A percentile compares a stretch with the other conserved stretches of the same genome.
phyloP scores from a whole-genome alignment of 2,329 filamentous ascomycete species.

The Colletotrichum musicola region DNA sequence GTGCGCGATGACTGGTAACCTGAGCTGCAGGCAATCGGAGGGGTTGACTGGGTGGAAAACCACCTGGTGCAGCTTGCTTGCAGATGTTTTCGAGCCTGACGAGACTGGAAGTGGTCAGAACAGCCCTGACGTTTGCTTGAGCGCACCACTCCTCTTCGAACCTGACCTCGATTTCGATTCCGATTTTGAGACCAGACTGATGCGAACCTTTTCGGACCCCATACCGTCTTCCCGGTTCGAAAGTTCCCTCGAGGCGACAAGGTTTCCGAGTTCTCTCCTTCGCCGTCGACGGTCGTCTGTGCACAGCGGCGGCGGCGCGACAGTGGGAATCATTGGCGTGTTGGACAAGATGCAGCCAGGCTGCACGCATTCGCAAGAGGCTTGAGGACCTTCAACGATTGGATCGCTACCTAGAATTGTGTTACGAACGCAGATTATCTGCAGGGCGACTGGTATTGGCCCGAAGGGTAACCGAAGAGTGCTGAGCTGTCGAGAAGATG shows the following conservation, averaged over 20 bases:
- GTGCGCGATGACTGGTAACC: background rate
- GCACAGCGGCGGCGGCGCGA: background rate
- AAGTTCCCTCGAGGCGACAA: background rate
- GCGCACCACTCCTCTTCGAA: background rate
- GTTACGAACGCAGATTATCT: background rate
- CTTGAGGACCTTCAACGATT: background rate
- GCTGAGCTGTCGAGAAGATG: background rate
- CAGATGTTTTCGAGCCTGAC: background rate
- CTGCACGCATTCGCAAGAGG: constrained; percentile 9
- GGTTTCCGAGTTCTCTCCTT: background rate
- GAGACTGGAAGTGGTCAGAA: background rate
- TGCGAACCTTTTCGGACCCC: background rate
- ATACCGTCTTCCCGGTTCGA: background rate
- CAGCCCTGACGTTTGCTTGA: background rate
- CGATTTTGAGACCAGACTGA: constrained; percentile 2
- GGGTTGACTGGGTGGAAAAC: background rate
- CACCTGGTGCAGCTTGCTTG: background rate
- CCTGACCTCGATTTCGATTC: background rate
- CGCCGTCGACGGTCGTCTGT: background rate
- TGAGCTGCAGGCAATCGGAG: background rate
- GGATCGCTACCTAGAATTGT: background rate
- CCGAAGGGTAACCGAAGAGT: background rate
- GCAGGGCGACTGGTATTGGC: background rate
- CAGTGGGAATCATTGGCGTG: background rate
- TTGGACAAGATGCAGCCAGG: constrained; percentile 1